These are phyloP conservation scores for Choanephora cucurbitarum DNA, from an alignment of 371 early-diverging fungal species.

Conservation along the genomic window DNA sequence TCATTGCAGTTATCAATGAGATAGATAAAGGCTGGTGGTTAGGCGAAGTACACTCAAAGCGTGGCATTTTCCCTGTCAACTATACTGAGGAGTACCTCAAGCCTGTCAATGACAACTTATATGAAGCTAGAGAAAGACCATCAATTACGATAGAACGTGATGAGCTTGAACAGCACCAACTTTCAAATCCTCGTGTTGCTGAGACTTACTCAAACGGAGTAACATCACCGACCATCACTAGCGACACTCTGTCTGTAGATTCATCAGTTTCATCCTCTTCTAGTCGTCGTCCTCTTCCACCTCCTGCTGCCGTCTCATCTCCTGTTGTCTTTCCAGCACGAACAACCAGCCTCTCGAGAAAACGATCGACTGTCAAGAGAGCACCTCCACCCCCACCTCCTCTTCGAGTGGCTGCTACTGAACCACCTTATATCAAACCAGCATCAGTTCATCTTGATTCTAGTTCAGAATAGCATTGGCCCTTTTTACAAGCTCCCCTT, in stretches of 20 bases:
- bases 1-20: constrained; percentile 72
- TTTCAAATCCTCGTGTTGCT: constrained; percentile 3
- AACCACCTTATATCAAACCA: background rate
- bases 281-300: constrained; percentile 13
- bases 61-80: constrained; percentile 86
- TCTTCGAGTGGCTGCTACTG: background rate
- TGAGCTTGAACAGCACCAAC: background rate
- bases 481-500: too few species aligned
- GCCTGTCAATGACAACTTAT: constrained; percentile 80
- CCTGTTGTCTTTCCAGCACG: constrained; percentile 6
- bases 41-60: constrained; percentile 63
- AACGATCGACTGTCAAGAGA: constrained; percentile 11
- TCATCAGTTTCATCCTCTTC: background rate
- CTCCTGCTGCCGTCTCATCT: constrained; percentile 8
- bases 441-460: background rate
- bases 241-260: background rate
- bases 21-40: constrained; percentile 90
- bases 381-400: constrained; percentile 15
- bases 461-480: too few species aligned
- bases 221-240: background rate
- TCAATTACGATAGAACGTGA: background rate
- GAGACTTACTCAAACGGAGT: too few species aligned
- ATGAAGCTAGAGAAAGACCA: constrained; percentile 1
- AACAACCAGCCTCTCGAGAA: constrained; percentile 7
- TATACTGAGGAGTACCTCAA: too few species aligned